Conservation (phyloP, 73 alveolate genomes). For the Paramecium tetraurelia region DNA sequence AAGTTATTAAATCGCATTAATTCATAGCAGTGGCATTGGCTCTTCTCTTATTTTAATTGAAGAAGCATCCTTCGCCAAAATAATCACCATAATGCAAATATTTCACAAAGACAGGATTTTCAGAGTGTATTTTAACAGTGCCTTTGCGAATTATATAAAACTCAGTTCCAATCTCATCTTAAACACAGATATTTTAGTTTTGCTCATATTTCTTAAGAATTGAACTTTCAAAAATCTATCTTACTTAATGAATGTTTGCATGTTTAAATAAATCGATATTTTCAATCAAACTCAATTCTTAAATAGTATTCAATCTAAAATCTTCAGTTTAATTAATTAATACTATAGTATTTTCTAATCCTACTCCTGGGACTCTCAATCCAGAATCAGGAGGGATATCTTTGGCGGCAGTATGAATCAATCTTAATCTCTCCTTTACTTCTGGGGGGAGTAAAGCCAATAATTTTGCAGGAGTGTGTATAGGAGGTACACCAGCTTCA, state of each 20-base stretch:
- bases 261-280: constrained; percentile 47
- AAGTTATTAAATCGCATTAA: neutral
- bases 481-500: constrained; percentile 64
- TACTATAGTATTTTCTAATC: constrained; percentile 45
- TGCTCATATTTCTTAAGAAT: neutral
- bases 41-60: constrained; percentile 12
- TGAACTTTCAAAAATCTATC: constrained; percentile 11
- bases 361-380: constrained; percentile 25
- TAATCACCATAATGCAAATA: constrained; percentile 45
- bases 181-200: neutral
- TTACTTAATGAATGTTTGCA: constrained; percentile 22
- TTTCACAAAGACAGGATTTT: constrained; percentile 4
- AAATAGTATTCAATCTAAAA: neutral
- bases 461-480: constrained; percentile 44
- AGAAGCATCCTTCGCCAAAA: constrained; percentile 54
- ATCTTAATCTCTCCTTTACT: constrained; percentile 28
- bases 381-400: constrained; percentile 58
- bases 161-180: constrained; percentile 39
- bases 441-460: constrained; percentile 8
- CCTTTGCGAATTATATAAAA: constrained; percentile 36
- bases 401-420: constrained; percentile 48
- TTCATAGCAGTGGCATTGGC: constrained; percentile 52
- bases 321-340: neutral
- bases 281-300: constrained; percentile 12
- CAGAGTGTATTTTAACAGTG: constrained; percentile 26